phyloP scores from a whole-genome alignment of 1,284 basidiomycete species.

The Peniophora sp. region DNA sequence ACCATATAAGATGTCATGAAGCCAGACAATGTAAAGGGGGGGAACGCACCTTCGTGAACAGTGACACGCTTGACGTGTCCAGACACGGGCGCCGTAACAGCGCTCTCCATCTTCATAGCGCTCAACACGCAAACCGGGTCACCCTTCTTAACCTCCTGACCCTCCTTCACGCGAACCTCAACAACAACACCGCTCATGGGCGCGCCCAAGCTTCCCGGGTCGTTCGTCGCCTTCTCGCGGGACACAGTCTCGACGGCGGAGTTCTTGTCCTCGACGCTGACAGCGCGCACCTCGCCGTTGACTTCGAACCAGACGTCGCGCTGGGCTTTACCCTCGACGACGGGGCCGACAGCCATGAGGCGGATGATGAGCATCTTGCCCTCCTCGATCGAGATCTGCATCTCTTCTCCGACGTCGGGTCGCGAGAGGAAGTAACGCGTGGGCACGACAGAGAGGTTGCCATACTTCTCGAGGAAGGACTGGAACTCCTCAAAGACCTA shows the following conservation, averaged over 20 bases:
- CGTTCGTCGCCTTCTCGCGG: constrained; percentile 87
- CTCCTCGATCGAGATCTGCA: constrained; percentile 94
- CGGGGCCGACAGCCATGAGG: constrained; percentile 90
- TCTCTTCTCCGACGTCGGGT: constrained; percentile 89
- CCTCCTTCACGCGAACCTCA: constrained; percentile 95
- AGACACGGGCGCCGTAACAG: constrained; percentile 90
- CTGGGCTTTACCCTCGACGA: constrained; percentile 85
- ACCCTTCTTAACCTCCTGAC: constrained; percentile 94
- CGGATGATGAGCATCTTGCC: constrained; percentile 97
- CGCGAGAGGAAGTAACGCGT: constrained; percentile 97
- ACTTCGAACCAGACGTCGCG: constrained; percentile 99
- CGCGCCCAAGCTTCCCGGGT: constrained; percentile 93
- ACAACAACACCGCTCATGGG: constrained; percentile 98
- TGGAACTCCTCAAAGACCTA: constrained; percentile 98
- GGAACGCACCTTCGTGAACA: constrained; percentile 67
- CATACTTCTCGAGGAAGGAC: constrained; percentile 89
- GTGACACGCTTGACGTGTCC: constrained; percentile 91
- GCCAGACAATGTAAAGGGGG: constrained; percentile 9
- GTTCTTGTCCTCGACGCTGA: constrained; percentile 91
- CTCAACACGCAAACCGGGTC: constrained; percentile 72
- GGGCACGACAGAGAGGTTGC: constrained; percentile 90
- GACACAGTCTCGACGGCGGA: constrained; percentile 93
- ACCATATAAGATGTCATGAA: constrained; percentile 10
- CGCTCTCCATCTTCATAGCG: constrained; percentile 94
- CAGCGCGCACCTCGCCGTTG: constrained; percentile 91